These are phyloP conservation scores for Kodamaea arcana DNA, from an alignment of 1,139 yeast genomes.

Conservation along the genomic window DNA sequence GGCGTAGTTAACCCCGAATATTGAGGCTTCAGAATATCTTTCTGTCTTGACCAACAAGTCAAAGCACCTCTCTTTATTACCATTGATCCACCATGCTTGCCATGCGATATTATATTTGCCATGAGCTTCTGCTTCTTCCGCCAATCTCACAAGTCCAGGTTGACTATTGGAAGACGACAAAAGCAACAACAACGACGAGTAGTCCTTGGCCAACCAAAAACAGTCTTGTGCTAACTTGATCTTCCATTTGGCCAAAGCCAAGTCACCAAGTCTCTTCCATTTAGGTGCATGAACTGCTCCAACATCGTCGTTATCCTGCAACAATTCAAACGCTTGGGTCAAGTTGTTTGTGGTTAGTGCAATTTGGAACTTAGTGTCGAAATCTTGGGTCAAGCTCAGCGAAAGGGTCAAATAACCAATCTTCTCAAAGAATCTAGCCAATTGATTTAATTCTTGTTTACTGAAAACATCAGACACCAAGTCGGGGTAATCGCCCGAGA, in stretches of 20 bases:
- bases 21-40: conserved; percentile 79
- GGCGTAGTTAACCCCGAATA: conserved; percentile 75
- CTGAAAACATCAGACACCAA: conserved; percentile 45
- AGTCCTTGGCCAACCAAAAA: conserved; percentile 76
- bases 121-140: conserved; percentile 56
- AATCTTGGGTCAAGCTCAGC: conserved; percentile 72
- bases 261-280: conserved; percentile 92
- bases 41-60: conserved; percentile 65
- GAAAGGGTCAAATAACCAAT: conserved; percentile 87
- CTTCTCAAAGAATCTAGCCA: conserved; percentile 90
- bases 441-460: conserved; percentile 67
- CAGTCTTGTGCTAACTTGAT: conserved; percentile 77
- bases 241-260: conserved; percentile 75
- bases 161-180: conserved; percentile 78
- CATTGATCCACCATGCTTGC: conserved; percentile 85
- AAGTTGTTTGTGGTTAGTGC: conserved; percentile 69
- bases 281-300: conserved; percentile 43
- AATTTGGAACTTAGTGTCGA: conserved; percentile 77
- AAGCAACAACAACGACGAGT: conserved; percentile 74
- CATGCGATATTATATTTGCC: conserved; percentile 91
- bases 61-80: conserved; percentile 62
- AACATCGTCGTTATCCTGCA: conserved; percentile 40
- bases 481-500: conserved; percentile 52
- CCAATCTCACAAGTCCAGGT: conserved; percentile 56
- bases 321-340: conserved; percentile 68